Conservation (phyloP, 2,329 filamentous ascomycete genomes). For the Pestalotiopsis sp. region DNA sequence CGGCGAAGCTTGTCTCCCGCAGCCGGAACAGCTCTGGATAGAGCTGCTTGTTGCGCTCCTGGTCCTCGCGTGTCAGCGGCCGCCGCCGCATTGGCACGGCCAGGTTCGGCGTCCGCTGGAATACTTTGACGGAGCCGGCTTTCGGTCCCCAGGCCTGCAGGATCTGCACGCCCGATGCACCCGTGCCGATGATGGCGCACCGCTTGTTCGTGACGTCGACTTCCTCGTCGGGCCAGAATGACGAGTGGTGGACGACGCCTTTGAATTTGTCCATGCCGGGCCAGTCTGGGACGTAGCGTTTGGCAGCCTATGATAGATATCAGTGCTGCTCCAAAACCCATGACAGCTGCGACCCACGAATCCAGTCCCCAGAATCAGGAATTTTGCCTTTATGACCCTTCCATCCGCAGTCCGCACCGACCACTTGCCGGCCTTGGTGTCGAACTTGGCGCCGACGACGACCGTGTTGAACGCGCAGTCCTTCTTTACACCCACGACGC, state of each 20-base stretch:
- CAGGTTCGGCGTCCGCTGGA: conserved; percentile 70
- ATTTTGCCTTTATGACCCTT: conserved; percentile 50
- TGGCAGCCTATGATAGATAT: conserved; percentile 46
- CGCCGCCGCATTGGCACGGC: conserved; percentile 63
- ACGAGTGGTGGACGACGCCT: conserved; percentile 61
- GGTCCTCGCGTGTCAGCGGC: conserved; percentile 50
- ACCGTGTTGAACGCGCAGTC: conserved; percentile 59
- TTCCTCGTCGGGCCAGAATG: conserved; percentile 61
- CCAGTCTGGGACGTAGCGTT: conserved; percentile 64
- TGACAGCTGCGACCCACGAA: conserved; percentile 37
- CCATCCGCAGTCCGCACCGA: conserved; percentile 53
- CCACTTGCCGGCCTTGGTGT: conserved; percentile 52
- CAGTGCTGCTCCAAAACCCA: conserved; percentile 13
- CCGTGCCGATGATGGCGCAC: conserved; percentile 66
- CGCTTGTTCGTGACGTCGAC: conserved; percentile 61
- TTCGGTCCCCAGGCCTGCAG: conserved; percentile 61
- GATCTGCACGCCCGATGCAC: conserved; percentile 66
- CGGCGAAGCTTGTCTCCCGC: conserved; percentile 57
- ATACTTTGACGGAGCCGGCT: conserved; percentile 58
- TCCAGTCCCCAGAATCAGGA: conserved; percentile 53
- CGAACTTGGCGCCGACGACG: conserved; percentile 54
- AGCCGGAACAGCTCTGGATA: conserved; percentile 56
- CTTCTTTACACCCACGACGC: conserved; percentile 56
- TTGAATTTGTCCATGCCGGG: conserved; percentile 62
- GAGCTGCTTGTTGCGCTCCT: conserved; percentile 45